Percentiles rank a stretch among this genome's conserved stretches.
Evolutionary conservation across 2,329 filamentous ascomycete species (phyloP).

Genomic region (Hypocrella siamensis): DNA sequence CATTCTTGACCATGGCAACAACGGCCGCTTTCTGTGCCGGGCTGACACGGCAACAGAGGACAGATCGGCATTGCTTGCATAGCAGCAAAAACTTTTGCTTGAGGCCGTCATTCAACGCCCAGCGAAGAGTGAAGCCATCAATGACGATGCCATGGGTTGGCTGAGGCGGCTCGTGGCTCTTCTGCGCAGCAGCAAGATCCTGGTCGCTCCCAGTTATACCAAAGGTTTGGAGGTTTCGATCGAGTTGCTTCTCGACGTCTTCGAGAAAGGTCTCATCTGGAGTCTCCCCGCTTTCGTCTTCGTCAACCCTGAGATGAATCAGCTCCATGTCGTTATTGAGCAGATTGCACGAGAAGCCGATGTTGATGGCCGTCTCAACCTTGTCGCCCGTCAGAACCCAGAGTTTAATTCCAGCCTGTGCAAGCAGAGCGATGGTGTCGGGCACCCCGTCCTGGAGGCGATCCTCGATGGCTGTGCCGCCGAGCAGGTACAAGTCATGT

Average conservation of each 20-base stretch:
- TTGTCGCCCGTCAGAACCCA: conserved; percentile 99
- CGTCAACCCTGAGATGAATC: conserved; percentile 72
- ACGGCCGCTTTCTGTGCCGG: conserved; percentile 96
- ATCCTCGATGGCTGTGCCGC: conserved; percentile 95
- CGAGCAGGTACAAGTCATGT: conserved; percentile 71
- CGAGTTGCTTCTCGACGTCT: conserved; percentile 53
- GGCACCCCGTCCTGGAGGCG: conserved; percentile 92
- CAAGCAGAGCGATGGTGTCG: conserved; percentile 83
- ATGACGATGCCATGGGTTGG: conserved; percentile 88
- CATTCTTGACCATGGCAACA: conserved; percentile 86
- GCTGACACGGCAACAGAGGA: conserved; percentile 93
- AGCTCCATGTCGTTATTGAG: conserved; percentile 97
- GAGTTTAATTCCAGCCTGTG: conserved; percentile 88
- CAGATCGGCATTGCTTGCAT: conserved; percentile 93
- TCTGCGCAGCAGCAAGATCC: conserved; percentile 63
- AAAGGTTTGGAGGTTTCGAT: conserved; percentile 58
- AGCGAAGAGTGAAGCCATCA: conserved; percentile 82
- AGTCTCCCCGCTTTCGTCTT: conserved; percentile 43
- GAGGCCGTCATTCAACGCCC: conserved; percentile 66
- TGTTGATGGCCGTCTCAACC: conserved; percentile 98
- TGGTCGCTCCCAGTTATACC: conserved; percentile 70
- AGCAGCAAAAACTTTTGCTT: conserved; percentile 88
- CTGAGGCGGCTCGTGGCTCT: conserved; percentile 72
- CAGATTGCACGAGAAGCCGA: conserved; percentile 96
- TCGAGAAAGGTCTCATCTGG: conserved; percentile 34